Evolutionary conservation across 1,284 basidiomycete genomes (phyloP).

Genomic region (Pulchroboletus neoregius): DNA sequence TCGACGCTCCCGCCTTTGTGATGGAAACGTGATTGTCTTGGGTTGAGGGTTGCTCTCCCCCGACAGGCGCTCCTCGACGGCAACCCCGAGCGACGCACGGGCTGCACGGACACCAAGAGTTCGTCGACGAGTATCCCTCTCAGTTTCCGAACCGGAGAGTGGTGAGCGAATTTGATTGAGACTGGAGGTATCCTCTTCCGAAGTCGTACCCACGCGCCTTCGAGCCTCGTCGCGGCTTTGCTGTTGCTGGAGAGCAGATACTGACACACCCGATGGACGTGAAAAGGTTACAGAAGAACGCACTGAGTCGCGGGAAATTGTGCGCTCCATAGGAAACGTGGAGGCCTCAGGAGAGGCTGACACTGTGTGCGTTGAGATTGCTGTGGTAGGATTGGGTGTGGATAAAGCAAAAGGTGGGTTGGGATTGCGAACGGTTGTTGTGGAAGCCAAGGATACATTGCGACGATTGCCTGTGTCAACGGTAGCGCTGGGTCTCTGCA

Average conservation of each 20-base stretch:
- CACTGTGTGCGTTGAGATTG: slow-evolving; percentile 62
- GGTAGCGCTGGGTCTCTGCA: slow-evolving; percentile 32
- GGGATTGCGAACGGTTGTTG: slow-evolving; percentile 49
- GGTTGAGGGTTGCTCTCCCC: slow-evolving; percentile 31
- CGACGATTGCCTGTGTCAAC: slow-evolving; percentile 38
- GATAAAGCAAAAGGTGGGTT: slow-evolving; percentile 43
- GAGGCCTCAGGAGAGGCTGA: slow-evolving; percentile 42
- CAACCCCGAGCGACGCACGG: slow-evolving; percentile 45
- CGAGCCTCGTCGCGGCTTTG: slow-evolving; percentile 42
- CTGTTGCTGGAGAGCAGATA: slow-evolving; percentile 54
- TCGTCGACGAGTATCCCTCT: slow-evolving; percentile 43
- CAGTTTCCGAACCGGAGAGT: slow-evolving; percentile 53
- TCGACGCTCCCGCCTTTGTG: slow-evolving; percentile 41
- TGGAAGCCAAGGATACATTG: slow-evolving; percentile 48
- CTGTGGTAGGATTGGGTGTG: slow-evolving; percentile 61
- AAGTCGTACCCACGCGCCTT: slow-evolving; percentile 33
- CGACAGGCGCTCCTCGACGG: slow-evolving; percentile 29
- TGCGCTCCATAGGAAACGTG: slow-evolving; percentile 41
- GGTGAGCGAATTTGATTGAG: slow-evolving; percentile 30
- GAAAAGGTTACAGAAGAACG: slow-evolving; percentile 56
- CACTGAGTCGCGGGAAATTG: slow-evolving; percentile 43
- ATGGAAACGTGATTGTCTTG: slow-evolving; percentile 36
- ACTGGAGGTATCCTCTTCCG: slow-evolving; percentile 26
- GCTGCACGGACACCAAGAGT: slow-evolving; percentile 39
- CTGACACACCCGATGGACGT: slow-evolving; percentile 51